Evolutionary conservation across 768 basidiomycete species (phyloP), one percentile per base, ranked within the genome.

Genomic region (Suillus decipiens): DNA sequence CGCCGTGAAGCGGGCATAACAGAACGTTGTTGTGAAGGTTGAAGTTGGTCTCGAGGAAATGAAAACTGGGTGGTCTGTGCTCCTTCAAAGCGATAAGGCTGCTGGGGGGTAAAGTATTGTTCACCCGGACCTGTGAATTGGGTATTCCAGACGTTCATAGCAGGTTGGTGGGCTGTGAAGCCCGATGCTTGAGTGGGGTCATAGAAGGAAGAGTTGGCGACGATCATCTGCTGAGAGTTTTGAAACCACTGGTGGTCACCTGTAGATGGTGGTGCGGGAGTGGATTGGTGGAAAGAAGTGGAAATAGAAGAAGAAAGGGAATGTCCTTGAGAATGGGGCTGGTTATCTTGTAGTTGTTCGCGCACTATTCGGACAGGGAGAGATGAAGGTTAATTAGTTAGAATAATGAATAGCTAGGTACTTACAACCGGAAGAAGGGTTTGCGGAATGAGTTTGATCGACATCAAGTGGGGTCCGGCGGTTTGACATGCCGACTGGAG

Each of bases 171-270:
- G 59, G 81, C 76, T 2, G 64, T 71, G 58, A 64, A 73, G 68
- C 73, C 60, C 24, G 70, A 68, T n/a, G 73, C 68, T 4, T 77
- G 75, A 22, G 81, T 74, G 6, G 84, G 76, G 61, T 84, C 83
- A 69, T 86, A 87, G 67, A 85, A 84, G 8, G 84, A 79, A 10
- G 84, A 77, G 0, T 79, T 77, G 17, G 85, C 79, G 42, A 82
- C 82, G 65, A 87, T 86, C 86, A 87, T 86, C 45, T 69, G 61
- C 7, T 64, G 61, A 14, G 66, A 37, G 11, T 28, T 2, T 2
- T 61, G 66, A 28, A 5, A 61, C 11, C 37, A 66, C 37, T 39
- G 36, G 12, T 36, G 61, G 39, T 22, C 14, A 39, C 17, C 39
- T 39, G 56, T 31, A 1, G 37, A 9, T 10, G 42, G 5, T 14